Percentiles rank a stretch among this genome's conserved stretches.
Evolutionary conservation across 2,329 filamentous ascomycete genomes (phyloP).

Genomic region (Cladosporium austrohemisphaericum): DNA sequence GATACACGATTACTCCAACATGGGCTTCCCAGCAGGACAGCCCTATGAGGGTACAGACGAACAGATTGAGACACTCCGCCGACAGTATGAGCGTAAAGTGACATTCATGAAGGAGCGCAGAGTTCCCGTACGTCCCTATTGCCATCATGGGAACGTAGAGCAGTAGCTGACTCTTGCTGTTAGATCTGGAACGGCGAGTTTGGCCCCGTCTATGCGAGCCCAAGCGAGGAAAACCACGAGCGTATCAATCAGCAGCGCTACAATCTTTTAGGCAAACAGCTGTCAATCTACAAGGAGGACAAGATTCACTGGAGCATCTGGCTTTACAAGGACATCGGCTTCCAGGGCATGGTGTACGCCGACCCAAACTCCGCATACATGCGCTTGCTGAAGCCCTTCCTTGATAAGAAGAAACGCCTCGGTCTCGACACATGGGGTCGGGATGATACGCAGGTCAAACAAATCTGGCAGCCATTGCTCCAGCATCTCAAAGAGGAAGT

Average conservation of each 20-base stretch:
- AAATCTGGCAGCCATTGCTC: slow-evolving; percentile 37
- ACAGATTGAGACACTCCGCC: slow-evolving; percentile 44
- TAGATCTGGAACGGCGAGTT: slow-evolving; percentile 49
- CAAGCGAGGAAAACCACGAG: slow-evolving; percentile 38
- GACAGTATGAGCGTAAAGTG: slow-evolving; percentile 45
- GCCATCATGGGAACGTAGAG: not conserved
- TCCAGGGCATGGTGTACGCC: slow-evolving; percentile 33
- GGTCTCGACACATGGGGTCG: slow-evolving; percentile 55
- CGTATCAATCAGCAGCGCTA: slow-evolving; percentile 42
- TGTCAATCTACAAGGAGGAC: slow-evolving; percentile 51
- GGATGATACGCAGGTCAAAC: slow-evolving; percentile 36
- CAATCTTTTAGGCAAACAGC: slow-evolving; percentile 42
- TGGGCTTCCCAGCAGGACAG: slow-evolving; percentile 48
- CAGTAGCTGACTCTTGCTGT: not conserved
- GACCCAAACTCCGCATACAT: slow-evolving; percentile 37
- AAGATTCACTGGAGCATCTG: slow-evolving; percentile 55
- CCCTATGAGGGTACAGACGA: slow-evolving; percentile 41
- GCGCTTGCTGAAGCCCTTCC: slow-evolving; percentile 47
- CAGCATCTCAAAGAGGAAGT: slow-evolving; percentile 30
- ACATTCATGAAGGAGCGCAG: slow-evolving; percentile 44
- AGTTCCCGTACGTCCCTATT: slow-evolving; percentile 28
- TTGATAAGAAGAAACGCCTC: slow-evolving; percentile 53
- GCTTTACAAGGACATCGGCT: slow-evolving; percentile 36
- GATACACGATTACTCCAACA: slow-evolving; percentile 52
- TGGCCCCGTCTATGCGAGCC: slow-evolving; percentile 48